Conservation (phyloP, 2,329 filamentous ascomycete species). For the Pseudogymnoascus sp. region DNA sequence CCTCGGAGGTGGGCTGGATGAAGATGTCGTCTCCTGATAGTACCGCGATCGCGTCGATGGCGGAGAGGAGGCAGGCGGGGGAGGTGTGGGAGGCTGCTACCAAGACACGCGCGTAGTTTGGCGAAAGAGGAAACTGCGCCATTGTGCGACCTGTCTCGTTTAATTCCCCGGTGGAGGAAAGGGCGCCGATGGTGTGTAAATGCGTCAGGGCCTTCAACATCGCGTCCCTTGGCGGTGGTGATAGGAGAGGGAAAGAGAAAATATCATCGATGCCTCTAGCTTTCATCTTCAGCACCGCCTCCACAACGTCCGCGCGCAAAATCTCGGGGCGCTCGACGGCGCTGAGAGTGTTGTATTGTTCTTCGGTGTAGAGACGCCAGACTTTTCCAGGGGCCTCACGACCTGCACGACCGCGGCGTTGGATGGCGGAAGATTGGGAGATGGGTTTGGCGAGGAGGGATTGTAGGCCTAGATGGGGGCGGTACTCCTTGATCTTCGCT, state of each 20-base stretch:
- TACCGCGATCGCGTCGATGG: conserved; percentile 72
- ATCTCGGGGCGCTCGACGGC: conserved; percentile 82
- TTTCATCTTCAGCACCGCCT: conserved; percentile 87
- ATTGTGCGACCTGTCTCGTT: conserved; percentile 68
- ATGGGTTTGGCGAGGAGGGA: conserved; percentile 86
- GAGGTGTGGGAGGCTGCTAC: conserved; percentile 67
- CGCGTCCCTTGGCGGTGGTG: conserved; percentile 66
- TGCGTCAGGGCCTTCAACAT: conserved; percentile 77
- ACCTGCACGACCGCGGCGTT: conserved; percentile 84
- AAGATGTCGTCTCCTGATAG: conserved; percentile 59
- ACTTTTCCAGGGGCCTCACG: conserved; percentile 88
- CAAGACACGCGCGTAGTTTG: conserved; percentile 71
- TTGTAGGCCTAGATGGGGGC: conserved; percentile 75
- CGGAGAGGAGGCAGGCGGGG: conserved; percentile 67
- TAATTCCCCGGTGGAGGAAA: conserved; percentile 64
- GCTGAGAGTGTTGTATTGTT: conserved; percentile 60
- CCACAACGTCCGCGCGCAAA: conserved; percentile 76
- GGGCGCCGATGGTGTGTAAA: conserved; percentile 67
- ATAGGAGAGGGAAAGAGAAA: conserved; percentile 75
- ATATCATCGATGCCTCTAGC: conserved; percentile 79
- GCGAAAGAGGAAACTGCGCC: conserved; percentile 74
- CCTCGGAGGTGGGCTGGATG: conserved; percentile 49
- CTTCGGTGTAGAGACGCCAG: conserved; percentile 79
- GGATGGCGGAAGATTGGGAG: conserved; percentile 86
- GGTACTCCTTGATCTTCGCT: conserved; percentile 88